A percentile compares a stretch with the other conserved stretches of the same genome.
These are phyloP conservation scores for Canariomyces notabilis DNA, from an alignment of 2,329 filamentous ascomycete genomes.

Conservation along the genomic window DNA sequence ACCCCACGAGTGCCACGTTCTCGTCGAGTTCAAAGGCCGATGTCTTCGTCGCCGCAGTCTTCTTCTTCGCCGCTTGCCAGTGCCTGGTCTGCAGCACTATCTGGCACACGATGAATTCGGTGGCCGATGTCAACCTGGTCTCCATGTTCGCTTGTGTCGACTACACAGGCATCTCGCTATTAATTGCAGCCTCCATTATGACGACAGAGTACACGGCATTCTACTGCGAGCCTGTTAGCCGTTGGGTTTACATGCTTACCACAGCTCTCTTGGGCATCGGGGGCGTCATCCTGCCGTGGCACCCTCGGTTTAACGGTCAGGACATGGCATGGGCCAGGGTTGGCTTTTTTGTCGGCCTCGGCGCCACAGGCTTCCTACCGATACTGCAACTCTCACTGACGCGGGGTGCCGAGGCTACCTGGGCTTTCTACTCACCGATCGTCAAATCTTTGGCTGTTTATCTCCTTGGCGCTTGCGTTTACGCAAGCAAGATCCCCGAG, in stretches of 20 bases:
- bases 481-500: constrained; percentile 89
- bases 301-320: constrained; percentile 84
- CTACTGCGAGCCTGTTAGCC: constrained; percentile 88
- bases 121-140: constrained; percentile 82
- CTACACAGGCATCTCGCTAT: constrained; percentile 92
- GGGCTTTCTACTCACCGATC: constrained; percentile 84
- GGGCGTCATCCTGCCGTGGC: constrained; percentile 91
- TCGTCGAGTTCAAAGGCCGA: constrained; percentile 80
- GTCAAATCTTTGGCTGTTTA: constrained; percentile 84
- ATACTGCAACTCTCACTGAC: constrained; percentile 76
- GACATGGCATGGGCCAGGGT: constrained; percentile 94
- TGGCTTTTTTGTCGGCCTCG: constrained; percentile 83
- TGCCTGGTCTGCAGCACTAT: constrained; percentile 91
- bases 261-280: constrained; percentile 78
- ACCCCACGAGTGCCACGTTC: constrained; percentile 84
- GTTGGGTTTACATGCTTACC: constrained; percentile 77
- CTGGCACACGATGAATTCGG: constrained; percentile 99
- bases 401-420: constrained; percentile 73
- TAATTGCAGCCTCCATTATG: constrained; percentile 95
- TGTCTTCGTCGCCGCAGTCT: constrained; percentile 83
- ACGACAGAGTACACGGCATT: constrained; percentile 98
- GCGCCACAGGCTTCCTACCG: constrained; percentile 82
- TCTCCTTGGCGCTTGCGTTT: constrained; percentile 75
- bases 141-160: constrained; percentile 97
- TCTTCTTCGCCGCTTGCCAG: constrained; percentile 94